These are phyloP conservation scores for Aquanectria penicillioides DNA, from an alignment of 2,329 filamentous ascomycete genomes.

Conservation along the genomic window DNA sequence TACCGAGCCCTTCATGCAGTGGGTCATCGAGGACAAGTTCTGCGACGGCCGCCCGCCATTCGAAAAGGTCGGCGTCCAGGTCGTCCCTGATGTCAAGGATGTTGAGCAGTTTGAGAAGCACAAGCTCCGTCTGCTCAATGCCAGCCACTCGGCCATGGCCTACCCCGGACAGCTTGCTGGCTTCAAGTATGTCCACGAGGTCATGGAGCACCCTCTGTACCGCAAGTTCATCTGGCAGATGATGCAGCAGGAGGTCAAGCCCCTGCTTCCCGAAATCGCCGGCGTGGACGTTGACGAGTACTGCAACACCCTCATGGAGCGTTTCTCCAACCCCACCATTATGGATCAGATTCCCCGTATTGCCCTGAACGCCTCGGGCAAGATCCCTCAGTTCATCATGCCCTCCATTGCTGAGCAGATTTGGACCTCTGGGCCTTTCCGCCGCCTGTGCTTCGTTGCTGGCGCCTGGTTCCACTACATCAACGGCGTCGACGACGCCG, in stretches of 20 bases:
- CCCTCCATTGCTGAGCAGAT: constrained; percentile 58
- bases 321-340: constrained; percentile 66
- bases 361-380: constrained; percentile 62
- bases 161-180: constrained; percentile 62
- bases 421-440: constrained; percentile 55
- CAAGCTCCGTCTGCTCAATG: constrained; percentile 65
- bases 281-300: constrained; percentile 63
- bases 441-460: constrained; percentile 58
- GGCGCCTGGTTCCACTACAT: constrained; percentile 63
- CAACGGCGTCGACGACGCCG: constrained; percentile 59
- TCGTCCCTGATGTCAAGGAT: constrained; percentile 60
- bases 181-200: constrained; percentile 65
- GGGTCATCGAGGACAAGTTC: constrained; percentile 65
- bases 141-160: constrained; percentile 61
- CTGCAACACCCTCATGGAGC: constrained; percentile 62
- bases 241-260: constrained; percentile 66
- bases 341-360: constrained; percentile 64
- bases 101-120: constrained; percentile 66
- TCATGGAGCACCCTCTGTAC: constrained; percentile 59
- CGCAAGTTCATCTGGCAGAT: constrained; percentile 61
- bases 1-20: constrained; percentile 66
- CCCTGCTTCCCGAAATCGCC: constrained; percentile 59
- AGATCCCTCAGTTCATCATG: constrained; percentile 64
- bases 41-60: constrained; percentile 61
- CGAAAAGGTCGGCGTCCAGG: constrained; percentile 62